Evolutionary conservation across 257 asterid genomes (phyloP).

Genomic region (Forsythia viridissima): DNA sequence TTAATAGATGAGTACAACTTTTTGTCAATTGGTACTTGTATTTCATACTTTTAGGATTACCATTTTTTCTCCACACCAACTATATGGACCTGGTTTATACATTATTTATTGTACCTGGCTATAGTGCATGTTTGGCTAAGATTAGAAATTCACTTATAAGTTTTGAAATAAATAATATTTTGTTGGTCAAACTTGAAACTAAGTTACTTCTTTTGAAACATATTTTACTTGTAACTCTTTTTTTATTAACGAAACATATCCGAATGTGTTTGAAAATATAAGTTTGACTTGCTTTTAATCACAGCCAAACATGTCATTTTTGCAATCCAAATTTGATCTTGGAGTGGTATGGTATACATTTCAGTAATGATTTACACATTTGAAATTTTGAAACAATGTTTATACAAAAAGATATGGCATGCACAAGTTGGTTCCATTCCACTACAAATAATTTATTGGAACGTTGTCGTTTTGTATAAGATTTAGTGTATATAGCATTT

Average conservation of each 20-base stretch:
- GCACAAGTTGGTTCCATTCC: not conserved
- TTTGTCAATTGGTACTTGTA: conserved; percentile 40
- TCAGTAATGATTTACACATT: not conserved
- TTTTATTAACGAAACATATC: not conserved
- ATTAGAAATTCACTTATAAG: not conserved
- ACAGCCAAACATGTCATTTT: not conserved
- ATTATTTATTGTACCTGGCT: not conserved
- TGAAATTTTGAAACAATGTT: not conserved
- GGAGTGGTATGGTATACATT: not conserved
- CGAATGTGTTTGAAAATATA: not conserved
- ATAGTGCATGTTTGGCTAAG: not conserved
- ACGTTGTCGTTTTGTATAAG: not conserved
- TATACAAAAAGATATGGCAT: not conserved
- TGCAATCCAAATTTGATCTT: not conserved
- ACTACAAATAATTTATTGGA: not conserved
- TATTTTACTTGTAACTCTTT: too few species aligned
- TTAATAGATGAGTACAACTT: conserved; percentile 33
- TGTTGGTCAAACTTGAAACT: too few species aligned
- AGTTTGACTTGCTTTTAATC: not conserved
- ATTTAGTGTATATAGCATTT: too few species aligned
- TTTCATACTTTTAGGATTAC: conserved; percentile 26
- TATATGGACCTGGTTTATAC: conserved; percentile 3
- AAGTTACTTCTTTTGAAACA: too few species aligned
- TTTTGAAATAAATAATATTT: not conserved
- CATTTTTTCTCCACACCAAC: conserved; percentile 25